A percentile compares a stretch with the other conserved stretches of the same genome.
phyloP scores from a whole-genome alignment of 495 filamentous ascomycete genomes.

The Talaromyces borbonicus region DNA sequence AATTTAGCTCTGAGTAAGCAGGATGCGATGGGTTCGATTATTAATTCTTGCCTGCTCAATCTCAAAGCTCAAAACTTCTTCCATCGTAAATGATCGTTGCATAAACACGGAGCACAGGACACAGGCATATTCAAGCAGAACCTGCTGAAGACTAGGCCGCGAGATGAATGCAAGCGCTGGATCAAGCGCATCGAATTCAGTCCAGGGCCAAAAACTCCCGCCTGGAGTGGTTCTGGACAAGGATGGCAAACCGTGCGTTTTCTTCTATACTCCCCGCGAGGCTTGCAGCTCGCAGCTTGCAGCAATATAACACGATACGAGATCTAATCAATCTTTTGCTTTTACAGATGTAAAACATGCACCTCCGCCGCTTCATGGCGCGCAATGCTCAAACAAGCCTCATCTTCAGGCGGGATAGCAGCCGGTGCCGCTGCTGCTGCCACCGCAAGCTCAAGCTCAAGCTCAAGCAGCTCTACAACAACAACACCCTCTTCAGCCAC shows the following conservation, averaged over 20 bases:
- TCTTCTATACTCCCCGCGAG: constrained; percentile 3
- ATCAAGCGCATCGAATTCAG: neutral
- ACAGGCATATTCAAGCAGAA: too few species aligned
- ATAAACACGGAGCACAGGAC: too few species aligned
- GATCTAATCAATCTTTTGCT: too few species aligned
- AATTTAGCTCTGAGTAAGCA: neutral
- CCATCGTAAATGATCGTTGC: too few species aligned
- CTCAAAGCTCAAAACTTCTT: too few species aligned
- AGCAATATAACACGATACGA: constrained; percentile 8
- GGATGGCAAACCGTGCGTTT: constrained; percentile 88
- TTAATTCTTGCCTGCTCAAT: neutral
- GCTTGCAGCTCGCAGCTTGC: too few species aligned
- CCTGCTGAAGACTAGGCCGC: neutral
- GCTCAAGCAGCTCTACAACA: constrained; percentile 7
- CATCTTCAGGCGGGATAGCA: constrained; percentile 9
- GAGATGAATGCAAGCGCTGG: neutral
- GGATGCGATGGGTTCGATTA: neutral
- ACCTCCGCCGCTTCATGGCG: constrained; percentile 64
- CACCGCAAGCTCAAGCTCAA: too few species aligned
- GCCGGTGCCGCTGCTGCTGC: constrained; percentile 9
- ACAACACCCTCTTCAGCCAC: constrained; percentile 18
- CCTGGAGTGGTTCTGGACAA: constrained; percentile 82
- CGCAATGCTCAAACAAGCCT: constrained; percentile 50
- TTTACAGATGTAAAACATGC: constrained; percentile 74
- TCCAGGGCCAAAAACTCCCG: constrained; percentile 29